Evolutionary conservation across 108 stramenopile species (phyloP).

Genomic region (Stephanodiscus triporus): DNA sequence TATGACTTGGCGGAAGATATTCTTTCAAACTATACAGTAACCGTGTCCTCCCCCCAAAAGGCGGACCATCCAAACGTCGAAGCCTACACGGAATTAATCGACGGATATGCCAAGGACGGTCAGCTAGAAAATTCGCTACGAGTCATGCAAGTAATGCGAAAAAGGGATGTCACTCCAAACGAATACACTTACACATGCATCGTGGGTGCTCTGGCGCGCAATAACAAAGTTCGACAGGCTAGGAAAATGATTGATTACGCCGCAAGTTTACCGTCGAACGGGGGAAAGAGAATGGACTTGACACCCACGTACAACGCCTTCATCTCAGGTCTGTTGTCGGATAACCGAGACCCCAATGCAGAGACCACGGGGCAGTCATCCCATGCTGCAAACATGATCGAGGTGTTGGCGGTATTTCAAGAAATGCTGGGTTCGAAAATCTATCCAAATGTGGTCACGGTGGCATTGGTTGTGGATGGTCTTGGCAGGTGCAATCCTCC

Average conservation of each 20-base stretch:
- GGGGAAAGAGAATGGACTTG: slow-evolving; percentile 19
- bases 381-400: slow-evolving; percentile 44
- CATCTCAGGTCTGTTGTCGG: slow-evolving; percentile 65
- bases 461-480: slow-evolving; percentile 66
- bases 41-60: neutral
- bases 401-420: slow-evolving; percentile 53
- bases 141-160: slow-evolving; percentile 63
- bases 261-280: slow-evolving; percentile 23
- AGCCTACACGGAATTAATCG: slow-evolving; percentile 81
- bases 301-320: slow-evolving; percentile 72
- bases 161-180: slow-evolving; percentile 65
- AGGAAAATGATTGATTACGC: slow-evolving; percentile 61
- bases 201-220: slow-evolving; percentile 70
- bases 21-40: slow-evolving; percentile 50
- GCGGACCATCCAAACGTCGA: slow-evolving; percentile 79
- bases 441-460: slow-evolving; percentile 63
- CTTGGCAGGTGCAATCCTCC: slow-evolving; percentile 67
- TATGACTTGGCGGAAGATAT: slow-evolving; percentile 71
- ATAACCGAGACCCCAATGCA: slow-evolving; percentile 7
- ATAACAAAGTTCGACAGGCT: slow-evolving; percentile 60
- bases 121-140: slow-evolving; percentile 60
- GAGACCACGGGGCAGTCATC: slow-evolving; percentile 12
- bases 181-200: slow-evolving; percentile 80
- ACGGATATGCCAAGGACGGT: slow-evolving; percentile 72
- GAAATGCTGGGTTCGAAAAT: slow-evolving; percentile 64